phyloP scores from a whole-genome alignment of 768 basidiomycete species.

The Russula ochroleuca region DNA sequence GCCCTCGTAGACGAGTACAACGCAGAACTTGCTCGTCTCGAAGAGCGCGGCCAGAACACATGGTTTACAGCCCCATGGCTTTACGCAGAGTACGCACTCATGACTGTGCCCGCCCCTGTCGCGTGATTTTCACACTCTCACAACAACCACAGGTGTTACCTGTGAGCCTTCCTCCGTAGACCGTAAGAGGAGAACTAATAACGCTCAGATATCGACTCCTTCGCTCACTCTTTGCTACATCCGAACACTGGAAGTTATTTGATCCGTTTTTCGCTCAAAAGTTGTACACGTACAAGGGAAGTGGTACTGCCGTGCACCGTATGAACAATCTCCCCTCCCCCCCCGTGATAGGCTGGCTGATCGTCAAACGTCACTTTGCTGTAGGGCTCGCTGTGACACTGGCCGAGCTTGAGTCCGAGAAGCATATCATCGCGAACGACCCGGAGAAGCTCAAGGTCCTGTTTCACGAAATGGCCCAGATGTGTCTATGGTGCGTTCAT shows the following conservation, averaged over 20 bases:
- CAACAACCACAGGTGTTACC: conserved; percentile 55
- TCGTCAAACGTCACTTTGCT: neutral
- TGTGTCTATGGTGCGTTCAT: conserved; percentile 69
- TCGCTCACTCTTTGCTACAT: conserved; percentile 64
- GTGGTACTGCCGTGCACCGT: conserved; percentile 75
- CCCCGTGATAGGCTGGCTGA: neutral
- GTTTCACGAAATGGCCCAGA: conserved; percentile 84
- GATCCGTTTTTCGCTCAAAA: conserved; percentile 87
- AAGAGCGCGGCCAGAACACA: conserved; percentile 48
- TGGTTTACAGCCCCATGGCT: conserved; percentile 97
- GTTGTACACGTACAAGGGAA: conserved; percentile 73
- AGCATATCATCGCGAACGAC: conserved; percentile 43
- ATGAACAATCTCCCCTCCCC: conserved; percentile 31
- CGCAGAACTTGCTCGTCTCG: conserved; percentile 53
- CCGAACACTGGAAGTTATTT: conserved; percentile 63
- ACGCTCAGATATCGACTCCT: conserved; percentile 74
- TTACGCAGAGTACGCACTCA: conserved; percentile 76
- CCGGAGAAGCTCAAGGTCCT: conserved; percentile 55
- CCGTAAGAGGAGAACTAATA: neutral
- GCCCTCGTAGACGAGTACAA: conserved; percentile 74
- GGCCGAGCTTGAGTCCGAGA: conserved; percentile 56
- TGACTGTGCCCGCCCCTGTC: neutral
- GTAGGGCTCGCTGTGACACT: conserved; percentile 72
- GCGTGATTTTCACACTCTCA: neutral
- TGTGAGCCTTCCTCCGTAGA: conserved; percentile 39